phyloP scores from a whole-genome alignment of 768 basidiomycete genomes.

The Tremella mesenterica region DNA sequence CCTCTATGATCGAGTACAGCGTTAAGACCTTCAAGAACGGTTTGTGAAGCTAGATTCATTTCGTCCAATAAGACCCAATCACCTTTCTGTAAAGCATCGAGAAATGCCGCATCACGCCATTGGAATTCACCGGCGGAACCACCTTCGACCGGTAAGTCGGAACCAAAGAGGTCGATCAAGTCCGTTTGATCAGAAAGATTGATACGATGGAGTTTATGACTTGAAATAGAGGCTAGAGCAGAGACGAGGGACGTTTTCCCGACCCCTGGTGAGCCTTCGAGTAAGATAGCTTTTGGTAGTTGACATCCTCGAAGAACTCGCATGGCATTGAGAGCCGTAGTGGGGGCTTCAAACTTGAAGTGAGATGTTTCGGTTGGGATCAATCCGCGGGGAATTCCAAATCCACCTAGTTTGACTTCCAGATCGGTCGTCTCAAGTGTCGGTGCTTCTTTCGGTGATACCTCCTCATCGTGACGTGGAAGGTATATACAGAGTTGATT shows the following conservation, averaged over 20 bases:
- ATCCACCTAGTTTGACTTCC: slow-evolving; percentile 61
- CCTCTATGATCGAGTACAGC: slow-evolving; percentile 93
- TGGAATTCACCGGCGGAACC: slow-evolving; percentile 84
- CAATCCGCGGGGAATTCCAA: slow-evolving; percentile 60
- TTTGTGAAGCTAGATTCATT: slow-evolving; percentile 97
- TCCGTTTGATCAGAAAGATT: slow-evolving; percentile 98
- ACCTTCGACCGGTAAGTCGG: slow-evolving; percentile 89
- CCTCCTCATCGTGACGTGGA: too few species aligned
- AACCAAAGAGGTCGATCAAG: slow-evolving; percentile 88
- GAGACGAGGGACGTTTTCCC: slow-evolving; percentile 91
- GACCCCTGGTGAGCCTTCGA: slow-evolving; percentile 96
- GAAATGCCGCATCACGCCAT: slow-evolving; percentile 95
- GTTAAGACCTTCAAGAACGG: slow-evolving; percentile 92
- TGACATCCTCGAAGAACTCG: slow-evolving; percentile 85
- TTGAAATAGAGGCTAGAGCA: slow-evolving; percentile 71
- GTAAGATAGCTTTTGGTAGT: slow-evolving; percentile 76
- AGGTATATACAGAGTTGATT: too few species aligned
- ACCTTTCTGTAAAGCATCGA: slow-evolving; percentile 85
- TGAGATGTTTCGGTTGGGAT: slow-evolving; percentile 27
- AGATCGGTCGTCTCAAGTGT: slow-evolving; percentile 12
- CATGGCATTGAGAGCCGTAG: slow-evolving; percentile 76
- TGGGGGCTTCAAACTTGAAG: slow-evolving; percentile 82
- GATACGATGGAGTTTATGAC: slow-evolving; percentile 76
- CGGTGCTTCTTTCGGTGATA: neutral
- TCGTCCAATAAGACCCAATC: slow-evolving; percentile 97